Conservation (phyloP, 352 stramenopile species). For the Elongisporangium anandrum region DNA sequence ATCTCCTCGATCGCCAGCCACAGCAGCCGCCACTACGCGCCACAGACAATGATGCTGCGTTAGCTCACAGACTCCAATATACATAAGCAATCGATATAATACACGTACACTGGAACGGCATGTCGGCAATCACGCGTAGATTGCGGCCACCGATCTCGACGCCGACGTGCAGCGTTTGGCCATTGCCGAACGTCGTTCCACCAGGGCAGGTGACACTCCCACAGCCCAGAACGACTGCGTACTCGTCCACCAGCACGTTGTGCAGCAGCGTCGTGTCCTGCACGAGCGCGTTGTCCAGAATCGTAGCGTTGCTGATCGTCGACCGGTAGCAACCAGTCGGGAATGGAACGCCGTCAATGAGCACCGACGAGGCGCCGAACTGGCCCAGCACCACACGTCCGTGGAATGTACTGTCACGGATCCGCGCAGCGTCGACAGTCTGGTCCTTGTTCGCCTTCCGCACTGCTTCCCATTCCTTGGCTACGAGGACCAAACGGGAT, state of each 20-base stretch:
- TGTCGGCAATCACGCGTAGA: constrained; percentile 62
- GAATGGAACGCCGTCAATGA: constrained; percentile 54
- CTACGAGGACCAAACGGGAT: constrained; percentile 15
- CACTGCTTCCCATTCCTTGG: constrained; percentile 57
- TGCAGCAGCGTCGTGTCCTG: constrained; percentile 57
- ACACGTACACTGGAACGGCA: constrained; percentile 50
- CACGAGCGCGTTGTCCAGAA: constrained; percentile 77
- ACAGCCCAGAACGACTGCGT: constrained; percentile 59
- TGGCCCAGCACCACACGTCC: constrained; percentile 53
- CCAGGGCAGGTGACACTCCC: constrained; percentile 43
- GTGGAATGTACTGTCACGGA: constrained; percentile 72
- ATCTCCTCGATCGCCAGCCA: constrained; percentile 44
- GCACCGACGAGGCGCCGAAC: constrained; percentile 29
- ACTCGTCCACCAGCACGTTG: constrained; percentile 36
- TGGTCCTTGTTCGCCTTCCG: constrained; percentile 26
- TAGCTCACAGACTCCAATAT: not conserved
- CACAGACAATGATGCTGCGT: not conserved
- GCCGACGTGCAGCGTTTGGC: constrained; percentile 61
- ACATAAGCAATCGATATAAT: not conserved
- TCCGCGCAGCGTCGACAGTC: constrained; percentile 22
- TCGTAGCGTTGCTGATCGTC: constrained; percentile 46
- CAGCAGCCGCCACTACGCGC: constrained; percentile 24
- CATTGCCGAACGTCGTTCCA: constrained; percentile 40
- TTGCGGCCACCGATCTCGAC: constrained; percentile 79
- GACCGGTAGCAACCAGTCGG: constrained; percentile 62